Evolutionary conservation across 768 basidiomycete genomes (phyloP).

Genomic region (Amanita brunnescens): DNA sequence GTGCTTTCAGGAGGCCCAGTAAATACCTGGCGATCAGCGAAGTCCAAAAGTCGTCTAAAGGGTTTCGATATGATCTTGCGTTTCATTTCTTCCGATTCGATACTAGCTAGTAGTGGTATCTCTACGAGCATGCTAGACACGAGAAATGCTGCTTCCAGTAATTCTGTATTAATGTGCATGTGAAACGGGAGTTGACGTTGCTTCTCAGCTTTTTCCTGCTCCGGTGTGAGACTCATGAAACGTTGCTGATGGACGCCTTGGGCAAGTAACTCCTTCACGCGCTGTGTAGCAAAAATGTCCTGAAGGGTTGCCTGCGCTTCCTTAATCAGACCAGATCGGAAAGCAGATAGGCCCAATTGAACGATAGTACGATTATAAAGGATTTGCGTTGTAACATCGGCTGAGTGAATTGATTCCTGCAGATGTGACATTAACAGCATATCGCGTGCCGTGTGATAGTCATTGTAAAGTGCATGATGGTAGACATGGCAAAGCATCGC

Average conservation of each 20-base stretch:
- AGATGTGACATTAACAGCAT: constrained; percentile 99
- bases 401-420: constrained; percentile 92
- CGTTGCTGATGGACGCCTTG: constrained; percentile 94
- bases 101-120: constrained; percentile 89
- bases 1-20: constrained; percentile 98
- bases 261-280: constrained; percentile 94
- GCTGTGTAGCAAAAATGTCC: constrained; percentile 94
- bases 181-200: constrained; percentile 97
- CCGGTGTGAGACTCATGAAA: constrained; percentile 78
- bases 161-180: constrained; percentile 98
- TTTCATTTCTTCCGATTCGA: constrained; percentile 89
- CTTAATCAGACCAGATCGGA: constrained; percentile 89
- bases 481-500: constrained; percentile 98
- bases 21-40: constrained; percentile 95
- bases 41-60: constrained; percentile 90
- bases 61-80: constrained; percentile 94
- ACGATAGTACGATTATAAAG: constrained; percentile 97
- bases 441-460: constrained; percentile 94
- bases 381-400: constrained; percentile 95
- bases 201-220: constrained; percentile 96
- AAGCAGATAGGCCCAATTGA: constrained; percentile 94
- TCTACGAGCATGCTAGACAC: constrained; percentile 99
- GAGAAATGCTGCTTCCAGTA: constrained; percentile 94
- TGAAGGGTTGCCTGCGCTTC: constrained; percentile 89
- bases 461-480: constrained; percentile 92